Evolutionary conservation across 495 filamentous ascomycete species (phyloP).

Genomic region (Penicillium malachiteum): DNA sequence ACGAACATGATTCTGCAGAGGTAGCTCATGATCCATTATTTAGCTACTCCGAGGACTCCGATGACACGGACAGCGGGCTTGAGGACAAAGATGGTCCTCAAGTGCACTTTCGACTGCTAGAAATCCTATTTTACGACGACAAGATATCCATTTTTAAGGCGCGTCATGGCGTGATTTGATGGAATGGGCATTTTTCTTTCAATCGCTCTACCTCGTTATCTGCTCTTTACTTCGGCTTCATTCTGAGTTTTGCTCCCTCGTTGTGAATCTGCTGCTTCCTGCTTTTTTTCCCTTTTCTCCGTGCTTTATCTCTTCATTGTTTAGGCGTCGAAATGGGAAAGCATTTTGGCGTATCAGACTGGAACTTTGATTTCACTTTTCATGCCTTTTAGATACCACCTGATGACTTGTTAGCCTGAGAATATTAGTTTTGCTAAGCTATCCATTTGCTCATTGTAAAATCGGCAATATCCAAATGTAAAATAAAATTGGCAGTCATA

Average conservation of each 20-base stretch:
- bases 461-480: no score
- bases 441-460: no score
- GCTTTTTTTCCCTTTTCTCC: not conserved
- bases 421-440: no score
- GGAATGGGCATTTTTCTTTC: conserved; percentile 4
- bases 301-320: not conserved
- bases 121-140: conserved; percentile 89
- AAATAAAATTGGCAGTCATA: no score
- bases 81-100: conserved; percentile 45
- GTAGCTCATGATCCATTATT: conserved; percentile 27
- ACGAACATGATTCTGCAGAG: conserved; percentile 38
- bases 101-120: conserved; percentile 65
- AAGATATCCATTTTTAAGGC: conserved; percentile 83
- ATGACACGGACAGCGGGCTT: conserved; percentile 35
- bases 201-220: conserved; percentile 2
- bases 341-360: not conserved
- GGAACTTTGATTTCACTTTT: no score
- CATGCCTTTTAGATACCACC: conserved; percentile 10
- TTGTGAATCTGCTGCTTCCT: no score
- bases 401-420: conserved; percentile 5
- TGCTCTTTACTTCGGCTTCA: not conserved
- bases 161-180: conserved; percentile 68
- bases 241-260: not conserved
- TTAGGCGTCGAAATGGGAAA: not conserved
- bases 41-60: not conserved